These are phyloP conservation scores for Euclidium syriacum DNA, from an alignment of 345 rosid genomes.

Conservation along the genomic window DNA sequence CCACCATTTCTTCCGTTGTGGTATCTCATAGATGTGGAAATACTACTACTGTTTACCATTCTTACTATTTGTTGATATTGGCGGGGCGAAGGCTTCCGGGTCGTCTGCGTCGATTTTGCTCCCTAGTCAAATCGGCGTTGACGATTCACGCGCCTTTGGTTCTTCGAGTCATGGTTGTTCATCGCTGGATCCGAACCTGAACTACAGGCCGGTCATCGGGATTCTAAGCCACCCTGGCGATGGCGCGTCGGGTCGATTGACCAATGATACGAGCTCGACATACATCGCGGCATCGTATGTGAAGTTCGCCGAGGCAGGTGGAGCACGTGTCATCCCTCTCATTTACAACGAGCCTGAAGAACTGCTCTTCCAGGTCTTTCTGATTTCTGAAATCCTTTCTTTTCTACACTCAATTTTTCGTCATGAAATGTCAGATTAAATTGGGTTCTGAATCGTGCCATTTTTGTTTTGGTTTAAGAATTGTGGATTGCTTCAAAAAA, in stretches of 20 bases:
- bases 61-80: neutral
- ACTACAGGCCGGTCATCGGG: constrained; percentile 79
- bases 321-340: constrained; percentile 85
- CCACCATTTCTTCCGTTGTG: no score
- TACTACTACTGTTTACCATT: neutral
- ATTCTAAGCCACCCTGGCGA: constrained; percentile 85
- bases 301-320: constrained; percentile 87
- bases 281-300: constrained; percentile 83
- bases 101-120: constrained; percentile 31
- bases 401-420: neutral
- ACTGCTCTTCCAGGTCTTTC: constrained; percentile 57
- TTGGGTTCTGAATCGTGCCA: neutral
- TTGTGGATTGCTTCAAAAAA: neutral
- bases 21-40: constrained; percentile 23
- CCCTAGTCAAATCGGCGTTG: constrained; percentile 33
- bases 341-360: constrained; percentile 69
- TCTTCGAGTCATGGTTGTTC: constrained; percentile 36
- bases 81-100: neutral
- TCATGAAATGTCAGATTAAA: neutral
- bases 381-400: no score
- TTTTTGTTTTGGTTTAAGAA: neutral
- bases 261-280: constrained; percentile 46
- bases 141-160: constrained; percentile 4
- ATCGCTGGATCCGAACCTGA: constrained; percentile 44
- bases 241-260: constrained; percentile 80